Percentiles rank a stretch among this genome's conserved stretches.
These are phyloP conservation scores for Lepidium aucheri DNA, from an alignment of 345 rosid genomes.

Conservation along the genomic window DNA sequence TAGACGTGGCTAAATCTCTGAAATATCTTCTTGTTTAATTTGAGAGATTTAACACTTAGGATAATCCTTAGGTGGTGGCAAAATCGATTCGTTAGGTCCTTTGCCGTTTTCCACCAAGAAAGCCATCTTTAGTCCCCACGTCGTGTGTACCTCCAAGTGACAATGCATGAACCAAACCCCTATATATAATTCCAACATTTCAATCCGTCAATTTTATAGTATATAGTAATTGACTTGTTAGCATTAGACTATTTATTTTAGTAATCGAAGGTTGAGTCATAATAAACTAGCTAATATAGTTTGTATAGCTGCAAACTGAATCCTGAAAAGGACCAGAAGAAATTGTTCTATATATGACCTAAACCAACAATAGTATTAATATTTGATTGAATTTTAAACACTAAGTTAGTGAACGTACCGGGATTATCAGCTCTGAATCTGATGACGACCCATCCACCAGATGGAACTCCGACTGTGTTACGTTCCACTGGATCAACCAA, in stretches of 20 bases:
- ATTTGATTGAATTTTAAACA: neutral
- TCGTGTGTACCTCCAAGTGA: constrained; percentile 92
- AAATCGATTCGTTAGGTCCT: constrained; percentile 69
- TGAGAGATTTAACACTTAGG: constrained; percentile 57
- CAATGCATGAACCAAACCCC: constrained; percentile 99
- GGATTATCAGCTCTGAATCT: constrained; percentile 91
- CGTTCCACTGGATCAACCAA: constrained; percentile 91
- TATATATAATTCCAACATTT: constrained; percentile 24
- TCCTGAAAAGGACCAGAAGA: neutral
- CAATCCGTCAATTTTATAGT: neutral
- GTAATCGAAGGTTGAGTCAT: neutral
- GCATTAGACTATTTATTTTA: neutral
- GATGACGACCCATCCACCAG: constrained; percentile 92
- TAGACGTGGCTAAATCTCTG: constrained; percentile 12
- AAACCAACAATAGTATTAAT: neutral
- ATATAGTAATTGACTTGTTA: neutral
- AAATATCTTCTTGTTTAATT: neutral
- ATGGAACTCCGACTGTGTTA: constrained; percentile 82
- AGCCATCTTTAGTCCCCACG: constrained; percentile 99
- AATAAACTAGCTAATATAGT: neutral
- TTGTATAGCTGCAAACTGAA: neutral
- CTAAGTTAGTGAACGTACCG: constrained; percentile 33
- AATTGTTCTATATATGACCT: neutral
- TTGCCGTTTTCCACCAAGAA: constrained; percentile 91
- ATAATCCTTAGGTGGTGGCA: constrained; percentile 90